These are phyloP conservation scores for Fusarium sp. DNA, from an alignment of 2,329 filamentous ascomycete species.

Conservation along the genomic window DNA sequence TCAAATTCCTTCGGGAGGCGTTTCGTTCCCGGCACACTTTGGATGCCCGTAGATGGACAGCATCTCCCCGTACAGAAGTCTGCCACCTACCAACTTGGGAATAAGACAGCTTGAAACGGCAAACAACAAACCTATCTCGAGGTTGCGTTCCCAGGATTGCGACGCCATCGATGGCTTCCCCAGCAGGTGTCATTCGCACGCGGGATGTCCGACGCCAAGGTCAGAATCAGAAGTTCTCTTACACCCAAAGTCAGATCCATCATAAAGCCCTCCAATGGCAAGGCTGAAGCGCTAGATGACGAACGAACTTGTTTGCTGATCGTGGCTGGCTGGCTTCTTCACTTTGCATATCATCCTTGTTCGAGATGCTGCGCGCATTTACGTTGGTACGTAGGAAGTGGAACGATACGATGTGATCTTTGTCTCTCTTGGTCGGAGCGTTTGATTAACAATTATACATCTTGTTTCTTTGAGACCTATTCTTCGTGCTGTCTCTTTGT, in stretches of 20 bases:
- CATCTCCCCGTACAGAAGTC: constrained; percentile 4
- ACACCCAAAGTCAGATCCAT: constrained; percentile 20
- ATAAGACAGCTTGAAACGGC: constrained; percentile 10
- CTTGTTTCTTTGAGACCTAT: constrained; percentile 18
- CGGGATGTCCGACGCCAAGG: constrained; percentile 36
- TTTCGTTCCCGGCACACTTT: constrained; percentile 24
- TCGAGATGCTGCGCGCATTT: neutral
- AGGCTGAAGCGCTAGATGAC: constrained; percentile 16
- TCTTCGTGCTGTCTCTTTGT: constrained; percentile 20
- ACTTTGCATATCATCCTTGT: constrained; percentile 31
- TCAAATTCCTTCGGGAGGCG: constrained; percentile 32
- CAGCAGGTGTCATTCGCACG: constrained; percentile 20
- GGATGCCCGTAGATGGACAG: constrained; percentile 20
- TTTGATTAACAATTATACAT: constrained; percentile 11
- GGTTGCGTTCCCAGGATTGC: neutral
- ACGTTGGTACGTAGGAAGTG: neutral
- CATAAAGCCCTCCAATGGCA: constrained; percentile 23
- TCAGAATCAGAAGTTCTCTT: constrained; percentile 15
- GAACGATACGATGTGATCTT: constrained; percentile 7
- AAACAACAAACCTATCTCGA: neutral
- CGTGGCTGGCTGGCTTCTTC: constrained; percentile 1
- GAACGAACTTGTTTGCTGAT: constrained; percentile 31
- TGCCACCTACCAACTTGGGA: constrained; percentile 27
- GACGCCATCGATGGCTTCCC: constrained; percentile 1
- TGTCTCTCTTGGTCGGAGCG: constrained; percentile 18